Evolutionary conservation across 345 rosid species (phyloP).

Genomic region (Mallotus nudiflorus): DNA sequence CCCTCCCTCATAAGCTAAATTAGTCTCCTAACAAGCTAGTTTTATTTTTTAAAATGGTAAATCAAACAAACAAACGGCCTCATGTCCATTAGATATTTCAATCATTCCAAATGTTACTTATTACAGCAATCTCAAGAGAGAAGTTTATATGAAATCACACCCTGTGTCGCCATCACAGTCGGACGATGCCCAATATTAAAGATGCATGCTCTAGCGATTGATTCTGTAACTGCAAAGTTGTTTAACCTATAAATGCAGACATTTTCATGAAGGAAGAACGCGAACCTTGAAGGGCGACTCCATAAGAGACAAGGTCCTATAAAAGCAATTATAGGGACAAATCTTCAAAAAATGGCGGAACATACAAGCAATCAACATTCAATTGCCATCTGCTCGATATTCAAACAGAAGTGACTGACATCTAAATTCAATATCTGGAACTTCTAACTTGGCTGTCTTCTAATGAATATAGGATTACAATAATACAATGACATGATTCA

Average conservation of each 20-base stretch:
- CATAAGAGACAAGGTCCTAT: neutral
- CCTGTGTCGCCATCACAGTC: neutral
- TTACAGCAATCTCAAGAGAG: neutral
- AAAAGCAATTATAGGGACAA: constrained; percentile 1
- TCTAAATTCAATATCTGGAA: constrained; percentile 14
- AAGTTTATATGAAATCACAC: too few relatives aligned
- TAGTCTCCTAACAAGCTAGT: too few relatives aligned
- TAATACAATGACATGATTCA: constrained; percentile 15
- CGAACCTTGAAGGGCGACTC: neutral
- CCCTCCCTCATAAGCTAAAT: too few relatives aligned
- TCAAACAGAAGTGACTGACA: constrained; percentile 12
- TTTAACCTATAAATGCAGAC: constrained; percentile 1
- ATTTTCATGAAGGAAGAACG: neutral
- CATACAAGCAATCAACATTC: neutral
- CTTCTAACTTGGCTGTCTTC: constrained; percentile 11
- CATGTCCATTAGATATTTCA: too few relatives aligned
- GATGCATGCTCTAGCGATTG: neutral
- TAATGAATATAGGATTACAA: constrained; percentile 15
- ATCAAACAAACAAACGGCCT: too few relatives aligned
- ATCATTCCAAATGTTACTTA: neutral
- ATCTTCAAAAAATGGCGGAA: constrained; percentile 1
- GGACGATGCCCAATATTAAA: neutral
- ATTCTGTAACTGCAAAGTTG: constrained; percentile 2
- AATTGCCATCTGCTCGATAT: constrained; percentile 10
- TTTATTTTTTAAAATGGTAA: too few relatives aligned